phyloP scores from a whole-genome alignment of 305 asterid genomes.

The Nicotiana rustica region DNA sequence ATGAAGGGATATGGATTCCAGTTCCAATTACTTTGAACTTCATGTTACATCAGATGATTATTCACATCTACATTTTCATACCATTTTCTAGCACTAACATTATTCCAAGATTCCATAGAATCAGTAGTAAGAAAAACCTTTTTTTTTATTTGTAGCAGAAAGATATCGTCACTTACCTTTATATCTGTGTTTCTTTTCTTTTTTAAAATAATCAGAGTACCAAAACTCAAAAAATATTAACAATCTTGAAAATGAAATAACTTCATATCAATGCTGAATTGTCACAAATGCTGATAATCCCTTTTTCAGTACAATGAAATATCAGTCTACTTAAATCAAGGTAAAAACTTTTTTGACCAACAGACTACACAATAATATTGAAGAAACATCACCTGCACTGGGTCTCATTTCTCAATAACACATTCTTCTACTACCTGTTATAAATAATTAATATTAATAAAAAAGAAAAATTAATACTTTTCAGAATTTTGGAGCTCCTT shows the following conservation, averaged over 20 bases:
- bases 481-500: constrained; percentile 44
- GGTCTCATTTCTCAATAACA: constrained; percentile 46
- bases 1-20: constrained; percentile 34
- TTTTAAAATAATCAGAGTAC: background rate
- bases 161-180: background rate
- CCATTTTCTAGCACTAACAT: background rate
- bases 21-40: constrained; percentile 17
- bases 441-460: constrained; percentile 46
- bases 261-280: constrained; percentile 30
- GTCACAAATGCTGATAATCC: constrained; percentile 22
- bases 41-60: background rate
- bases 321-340: constrained; percentile 38
- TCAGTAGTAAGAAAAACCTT: too few species aligned
- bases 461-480: constrained; percentile 43
- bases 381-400: constrained; percentile 47
- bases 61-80: constrained; percentile 6
- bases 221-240: background rate
- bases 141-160: constrained; percentile 30
- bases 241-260: background rate
- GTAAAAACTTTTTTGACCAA: constrained; percentile 33
- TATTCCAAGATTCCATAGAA: constrained; percentile 8
- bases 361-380: constrained; percentile 48
- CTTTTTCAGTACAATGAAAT: constrained; percentile 34
- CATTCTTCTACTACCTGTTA: constrained; percentile 53
- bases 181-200: background rate